Evolutionary conservation across 305 asterid genomes (phyloP), one percentile per base, ranked within the genome.

Genomic region (Fraxinus latifolia): DNA sequence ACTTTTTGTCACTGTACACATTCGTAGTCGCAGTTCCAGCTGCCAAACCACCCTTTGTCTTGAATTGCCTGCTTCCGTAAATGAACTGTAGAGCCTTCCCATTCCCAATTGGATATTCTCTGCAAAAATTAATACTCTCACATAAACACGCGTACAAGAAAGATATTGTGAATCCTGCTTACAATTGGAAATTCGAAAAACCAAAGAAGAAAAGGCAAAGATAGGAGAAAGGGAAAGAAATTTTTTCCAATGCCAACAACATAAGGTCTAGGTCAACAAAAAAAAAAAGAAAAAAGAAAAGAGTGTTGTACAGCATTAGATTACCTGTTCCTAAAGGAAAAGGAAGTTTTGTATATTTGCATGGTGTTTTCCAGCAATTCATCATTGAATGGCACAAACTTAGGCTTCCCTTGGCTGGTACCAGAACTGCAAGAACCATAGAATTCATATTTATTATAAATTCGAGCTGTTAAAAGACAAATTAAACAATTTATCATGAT

Each of bases 1-100:
- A 96, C 1, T 89, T 82, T 0, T 87, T 81, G 5, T 90, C 89
- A 6, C 97, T 92, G 85, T 92, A 96, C 0, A 96, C 99, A 1
- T 96, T 96, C 0, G 99, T 96, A 3, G 99, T 96, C 11, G 99
- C 98, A 1, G 99, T 96, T 72, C 99, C 99, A 2, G 99, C 98
- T 0, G 97, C 86, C 17, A 96, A 89, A 37, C 99, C 99, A 11
- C 99, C 99, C 87, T 94, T 94, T 3, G 99, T 96, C 78, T 92
- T 91, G 91, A 96, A 92, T 81, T 96, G 98, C 80, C 87, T 94
- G 92, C 99, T 96, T 72, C 98, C 82, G 74, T 96, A 96, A 32
- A 96, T 96, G 89, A 96, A 90, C 87, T 96, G 98, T 82, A 96
- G 87, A 14, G 97, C 97, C 88, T 92, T 96, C 37, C 98, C 99